phyloP scores from a whole-genome alignment of 352 stramenopile species.

The Peronospora belbahrii region DNA sequence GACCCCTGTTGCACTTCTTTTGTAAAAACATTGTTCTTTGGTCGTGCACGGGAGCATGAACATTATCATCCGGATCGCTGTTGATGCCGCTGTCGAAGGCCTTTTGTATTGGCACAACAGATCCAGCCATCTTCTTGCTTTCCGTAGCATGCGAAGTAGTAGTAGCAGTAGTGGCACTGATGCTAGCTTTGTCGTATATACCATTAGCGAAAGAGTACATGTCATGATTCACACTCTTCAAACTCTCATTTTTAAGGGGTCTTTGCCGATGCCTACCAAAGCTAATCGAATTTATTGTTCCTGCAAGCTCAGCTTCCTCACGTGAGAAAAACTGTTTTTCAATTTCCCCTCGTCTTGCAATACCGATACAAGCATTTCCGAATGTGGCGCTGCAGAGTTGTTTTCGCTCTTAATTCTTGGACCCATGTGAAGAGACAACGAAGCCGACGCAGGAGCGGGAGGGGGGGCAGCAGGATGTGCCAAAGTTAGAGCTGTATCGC shows the following conservation, averaged over 20 bases:
- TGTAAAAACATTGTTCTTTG: neutral
- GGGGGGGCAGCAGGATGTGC: neutral
- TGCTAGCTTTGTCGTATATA: neutral
- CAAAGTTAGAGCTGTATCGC: neutral
- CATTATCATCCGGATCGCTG: conserved; percentile 4
- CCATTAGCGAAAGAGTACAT: neutral
- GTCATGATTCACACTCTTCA: neutral
- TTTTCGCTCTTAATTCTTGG: conserved; percentile 6
- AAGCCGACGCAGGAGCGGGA: conserved; percentile 2
- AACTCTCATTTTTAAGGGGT: neutral
- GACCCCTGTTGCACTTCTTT: neutral
- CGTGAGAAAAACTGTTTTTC: neutral
- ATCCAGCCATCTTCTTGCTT: neutral
- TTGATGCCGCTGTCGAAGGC: neutral
- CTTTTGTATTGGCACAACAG: neutral
- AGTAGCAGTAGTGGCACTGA: neutral
- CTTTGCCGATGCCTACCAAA: neutral
- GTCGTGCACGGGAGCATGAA: neutral
- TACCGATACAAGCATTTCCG: neutral
- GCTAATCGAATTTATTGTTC: neutral
- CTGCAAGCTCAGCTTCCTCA: conserved; percentile 4
- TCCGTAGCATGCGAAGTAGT: neutral
- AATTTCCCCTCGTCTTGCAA: conserved; percentile 2
- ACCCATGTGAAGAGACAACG: conserved; percentile 2
- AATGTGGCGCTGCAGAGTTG: neutral